These are phyloP conservation scores for Botrytis galanthina DNA, from an alignment of 2,329 filamentous ascomycete species.

Conservation along the genomic window DNA sequence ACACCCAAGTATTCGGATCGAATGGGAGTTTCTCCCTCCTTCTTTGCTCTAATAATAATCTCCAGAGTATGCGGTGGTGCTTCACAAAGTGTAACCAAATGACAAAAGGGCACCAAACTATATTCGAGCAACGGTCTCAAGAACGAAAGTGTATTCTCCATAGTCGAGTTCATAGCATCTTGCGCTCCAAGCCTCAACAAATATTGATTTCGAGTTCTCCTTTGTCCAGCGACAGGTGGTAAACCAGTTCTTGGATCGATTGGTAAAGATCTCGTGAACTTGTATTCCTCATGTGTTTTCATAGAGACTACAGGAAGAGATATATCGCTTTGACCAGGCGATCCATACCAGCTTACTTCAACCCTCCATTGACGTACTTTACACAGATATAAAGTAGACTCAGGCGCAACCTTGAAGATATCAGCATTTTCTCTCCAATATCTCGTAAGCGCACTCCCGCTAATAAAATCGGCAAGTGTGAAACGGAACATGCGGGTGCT, in stretches of 20 bases:
- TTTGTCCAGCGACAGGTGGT: neutral
- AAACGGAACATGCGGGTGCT: neutral
- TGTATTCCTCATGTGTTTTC: neutral
- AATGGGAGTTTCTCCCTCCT: neutral
- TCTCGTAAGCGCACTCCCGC: neutral
- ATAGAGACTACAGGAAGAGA: neutral
- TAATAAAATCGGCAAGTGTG: neutral
- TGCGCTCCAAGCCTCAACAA: neutral
- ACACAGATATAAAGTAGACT: neutral
- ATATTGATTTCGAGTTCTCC: neutral
- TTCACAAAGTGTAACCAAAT: neutral
- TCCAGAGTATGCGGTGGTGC: neutral
- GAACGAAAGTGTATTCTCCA: neutral
- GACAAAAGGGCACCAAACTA: slow-evolving; percentile 1
- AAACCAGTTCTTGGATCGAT: neutral
- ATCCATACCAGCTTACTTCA: neutral
- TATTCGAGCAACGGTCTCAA: neutral
- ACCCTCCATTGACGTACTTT: neutral
- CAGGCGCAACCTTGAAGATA: neutral
- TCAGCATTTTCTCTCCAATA: neutral
- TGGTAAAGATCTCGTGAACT: neutral
- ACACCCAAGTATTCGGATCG: neutral
- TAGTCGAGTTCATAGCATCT: neutral
- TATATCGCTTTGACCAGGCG: neutral
- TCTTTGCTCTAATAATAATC: neutral